Conservation (phyloP, 768 basidiomycete genomes). For the Phanerochaete carnosa region DNA sequence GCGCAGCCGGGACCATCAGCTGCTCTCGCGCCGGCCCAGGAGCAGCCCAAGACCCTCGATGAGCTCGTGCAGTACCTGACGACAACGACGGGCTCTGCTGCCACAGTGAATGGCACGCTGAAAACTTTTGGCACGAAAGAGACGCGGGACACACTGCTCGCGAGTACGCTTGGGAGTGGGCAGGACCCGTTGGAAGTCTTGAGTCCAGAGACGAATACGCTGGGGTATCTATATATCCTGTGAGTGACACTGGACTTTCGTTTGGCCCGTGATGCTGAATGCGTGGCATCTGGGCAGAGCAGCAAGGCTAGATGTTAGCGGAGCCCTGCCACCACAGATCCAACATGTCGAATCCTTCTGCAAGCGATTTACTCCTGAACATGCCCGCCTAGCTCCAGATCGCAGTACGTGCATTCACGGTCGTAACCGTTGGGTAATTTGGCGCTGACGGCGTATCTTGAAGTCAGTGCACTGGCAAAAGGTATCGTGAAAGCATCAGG, state of each 20-base stretch:
- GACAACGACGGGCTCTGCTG: background rate
- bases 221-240: conserved; percentile 73
- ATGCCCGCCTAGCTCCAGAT: conserved; percentile 66
- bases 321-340: conserved; percentile 38
- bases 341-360: conserved; percentile 56
- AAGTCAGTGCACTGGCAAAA: conserved; percentile 66
- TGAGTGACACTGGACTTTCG: conserved; percentile 33
- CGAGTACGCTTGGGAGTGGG: conserved; percentile 50
- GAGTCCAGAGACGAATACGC: conserved; percentile 51
- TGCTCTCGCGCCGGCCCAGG: background rate
- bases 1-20: background rate
- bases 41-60: background rate
- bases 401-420: conserved; percentile 40
- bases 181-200: conserved; percentile 67
- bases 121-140: conserved; percentile 49
- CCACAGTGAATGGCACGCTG: conserved; percentile 9
- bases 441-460: background rate
- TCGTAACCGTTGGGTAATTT: conserved; percentile 8
- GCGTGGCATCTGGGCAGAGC: conserved; percentile 40
- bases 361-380: conserved; percentile 53
- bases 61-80: background rate
- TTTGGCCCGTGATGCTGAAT: background rate
- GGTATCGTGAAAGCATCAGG: conserved; percentile 54
- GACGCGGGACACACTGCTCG: conserved; percentile 51
- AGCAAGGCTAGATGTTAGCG: conserved; percentile 47